Conservation (phyloP, 2,329 filamentous ascomycete genomes). For the Fusarium sp. region DNA sequence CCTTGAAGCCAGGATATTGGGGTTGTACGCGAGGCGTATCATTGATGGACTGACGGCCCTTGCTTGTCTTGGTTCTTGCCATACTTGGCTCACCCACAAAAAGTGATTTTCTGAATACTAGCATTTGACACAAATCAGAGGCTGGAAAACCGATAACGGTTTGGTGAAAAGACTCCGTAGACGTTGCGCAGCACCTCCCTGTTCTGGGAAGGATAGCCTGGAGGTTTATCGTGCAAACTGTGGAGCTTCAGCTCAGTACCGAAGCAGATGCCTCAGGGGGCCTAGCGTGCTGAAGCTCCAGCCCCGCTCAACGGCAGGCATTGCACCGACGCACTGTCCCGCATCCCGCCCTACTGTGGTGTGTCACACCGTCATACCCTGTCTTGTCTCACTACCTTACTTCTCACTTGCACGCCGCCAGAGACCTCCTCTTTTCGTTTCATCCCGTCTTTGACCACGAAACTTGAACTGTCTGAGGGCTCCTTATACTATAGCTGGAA, state of each 20-base stretch:
- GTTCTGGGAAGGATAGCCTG: constrained; percentile 16
- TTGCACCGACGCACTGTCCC: constrained; percentile 32
- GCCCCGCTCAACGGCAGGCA: constrained; percentile 14
- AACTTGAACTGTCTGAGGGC: neutral
- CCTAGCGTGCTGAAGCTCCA: constrained; percentile 19
- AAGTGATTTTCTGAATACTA: neutral
- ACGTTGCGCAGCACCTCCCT: constrained; percentile 15
- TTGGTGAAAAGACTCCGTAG: neutral
- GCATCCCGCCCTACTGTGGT: constrained; percentile 17
- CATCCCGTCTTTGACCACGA: constrained; percentile 2
- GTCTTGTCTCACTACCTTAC: constrained; percentile 23
- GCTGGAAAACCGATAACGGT: neutral
- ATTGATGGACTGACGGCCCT: neutral
- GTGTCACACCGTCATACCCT: constrained; percentile 42
- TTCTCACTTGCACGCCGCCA: constrained; percentile 34
- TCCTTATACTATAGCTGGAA: neutral
- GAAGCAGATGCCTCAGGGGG: constrained; percentile 36
- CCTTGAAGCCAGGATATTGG: neutral
- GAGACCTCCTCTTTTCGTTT: constrained; percentile 16
- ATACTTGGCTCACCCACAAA: too few relatives aligned
- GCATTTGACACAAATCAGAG: neutral
- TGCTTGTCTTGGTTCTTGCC: neutral
- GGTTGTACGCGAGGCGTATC: neutral
- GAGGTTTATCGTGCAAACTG: neutral
- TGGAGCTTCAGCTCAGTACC: constrained; percentile 28